A percentile compares a stretch with the other conserved stretches of the same genome.
phyloP scores from a whole-genome alignment of 2,329 filamentous ascomycete genomes.

The Teratosphaeria epicoccoides region DNA sequence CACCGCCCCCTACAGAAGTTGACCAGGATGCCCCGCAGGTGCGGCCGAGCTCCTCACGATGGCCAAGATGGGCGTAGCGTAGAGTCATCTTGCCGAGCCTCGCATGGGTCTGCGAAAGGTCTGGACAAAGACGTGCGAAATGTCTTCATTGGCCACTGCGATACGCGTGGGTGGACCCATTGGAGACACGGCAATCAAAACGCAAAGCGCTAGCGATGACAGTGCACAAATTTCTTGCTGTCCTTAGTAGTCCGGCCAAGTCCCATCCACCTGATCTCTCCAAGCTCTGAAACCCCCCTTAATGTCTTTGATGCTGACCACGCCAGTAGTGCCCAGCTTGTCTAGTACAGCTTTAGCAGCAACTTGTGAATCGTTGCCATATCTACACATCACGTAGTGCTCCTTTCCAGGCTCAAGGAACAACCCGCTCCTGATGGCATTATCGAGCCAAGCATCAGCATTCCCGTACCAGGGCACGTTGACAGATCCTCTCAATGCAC shows the following conservation, averaged over 20 bases:
- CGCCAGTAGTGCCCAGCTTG: constrained; percentile 38
- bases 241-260: constrained; percentile 47
- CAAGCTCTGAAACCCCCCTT: constrained; percentile 62
- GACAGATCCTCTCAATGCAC: constrained; percentile 61
- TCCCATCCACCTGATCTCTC: constrained; percentile 55
- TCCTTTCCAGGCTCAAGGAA: constrained; percentile 33
- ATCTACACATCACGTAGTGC: constrained; percentile 53
- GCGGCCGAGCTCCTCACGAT: too few species aligned
- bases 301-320: constrained; percentile 58
- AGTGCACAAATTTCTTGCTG: too few species aligned
- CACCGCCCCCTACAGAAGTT: too few species aligned
- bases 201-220: too few species aligned
- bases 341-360: constrained; percentile 56
- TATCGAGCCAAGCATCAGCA: constrained; percentile 22
- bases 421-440: constrained; percentile 14
- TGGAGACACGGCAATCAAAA: too few species aligned
- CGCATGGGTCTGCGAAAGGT: too few species aligned
- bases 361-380: constrained; percentile 70
- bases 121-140: too few species aligned
- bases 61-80: too few species aligned
- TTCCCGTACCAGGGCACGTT: constrained; percentile 60
- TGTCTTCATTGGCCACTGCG: too few species aligned
- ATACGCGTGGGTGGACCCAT: too few species aligned
- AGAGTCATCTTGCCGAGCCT: too few species aligned
- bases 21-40: too few species aligned